A percentile compares a stretch with the other conserved stretches of the same genome.
Conservation (phyloP, 352 stramenopile genomes). For the Phytophthora cactorum region DNA sequence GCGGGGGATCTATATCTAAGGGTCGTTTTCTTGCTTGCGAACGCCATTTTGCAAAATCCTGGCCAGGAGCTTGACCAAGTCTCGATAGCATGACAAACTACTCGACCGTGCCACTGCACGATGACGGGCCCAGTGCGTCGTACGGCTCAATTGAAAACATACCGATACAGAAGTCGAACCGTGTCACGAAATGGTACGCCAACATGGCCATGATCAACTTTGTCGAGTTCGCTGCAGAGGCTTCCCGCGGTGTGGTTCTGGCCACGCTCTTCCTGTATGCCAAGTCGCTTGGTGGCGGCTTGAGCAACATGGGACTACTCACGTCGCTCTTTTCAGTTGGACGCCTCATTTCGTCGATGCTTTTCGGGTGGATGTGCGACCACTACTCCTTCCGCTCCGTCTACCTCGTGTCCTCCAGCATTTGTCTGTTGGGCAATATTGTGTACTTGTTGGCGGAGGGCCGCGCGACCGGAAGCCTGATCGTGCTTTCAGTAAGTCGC, state of each 20-base stretch:
- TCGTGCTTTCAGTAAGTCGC: constrained; percentile 58
- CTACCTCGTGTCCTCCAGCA: constrained; percentile 65
- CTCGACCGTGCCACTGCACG: constrained; percentile 25
- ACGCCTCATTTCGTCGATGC: constrained; percentile 71
- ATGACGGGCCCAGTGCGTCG: constrained; percentile 8
- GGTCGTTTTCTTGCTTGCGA: not conserved
- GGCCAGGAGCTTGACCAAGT: not conserved
- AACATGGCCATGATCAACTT: constrained; percentile 84
- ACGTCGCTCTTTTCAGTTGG: constrained; percentile 80
- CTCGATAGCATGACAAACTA: constrained; percentile 18
- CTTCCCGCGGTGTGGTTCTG: constrained; percentile 71
- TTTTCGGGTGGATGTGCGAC: constrained; percentile 82
- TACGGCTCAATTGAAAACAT: constrained; percentile 28
- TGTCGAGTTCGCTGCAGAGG: constrained; percentile 76
- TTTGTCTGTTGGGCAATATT: constrained; percentile 69
- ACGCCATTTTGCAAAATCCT: not conserved
- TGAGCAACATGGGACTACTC: constrained; percentile 72
- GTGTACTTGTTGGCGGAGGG: constrained; percentile 67
- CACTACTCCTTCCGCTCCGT: constrained; percentile 77
- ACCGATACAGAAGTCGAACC: not conserved
- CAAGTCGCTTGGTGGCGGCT: constrained; percentile 68
- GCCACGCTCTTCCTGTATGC: constrained; percentile 79
- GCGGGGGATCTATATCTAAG: constrained; percentile 11
- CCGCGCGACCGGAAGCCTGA: constrained; percentile 54
- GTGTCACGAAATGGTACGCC: constrained; percentile 53